Base-by-base conservation (phyloP, 257 asterid species). In the Schizonepeta tenuifolia region DNA sequence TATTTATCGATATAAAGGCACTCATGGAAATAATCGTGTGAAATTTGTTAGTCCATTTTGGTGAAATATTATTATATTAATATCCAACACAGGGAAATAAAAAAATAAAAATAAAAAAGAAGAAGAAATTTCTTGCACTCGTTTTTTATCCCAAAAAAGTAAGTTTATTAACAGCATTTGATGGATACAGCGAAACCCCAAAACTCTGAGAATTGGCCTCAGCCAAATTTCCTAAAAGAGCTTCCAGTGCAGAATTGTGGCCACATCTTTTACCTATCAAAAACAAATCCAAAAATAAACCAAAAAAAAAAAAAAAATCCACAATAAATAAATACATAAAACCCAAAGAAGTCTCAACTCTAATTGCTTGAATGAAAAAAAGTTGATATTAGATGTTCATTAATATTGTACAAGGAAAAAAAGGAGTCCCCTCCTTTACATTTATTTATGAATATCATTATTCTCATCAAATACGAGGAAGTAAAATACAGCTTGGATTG, bases 181-280 rank as follows among this genome's bases (percentile, higher is more conserved):
- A 67, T 58, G 18, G 36, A 50, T 50, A 73, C 65, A 67, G 75
- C 63, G 75, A 76, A 65, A 69, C 77, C 84, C 76, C 58, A 21
- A 46, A 31, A 74, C 70, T 77, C 70, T 77, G 75, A 67, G 79
- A 76, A 54, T 81, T 31, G 36, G 36, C 68, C 61, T 74, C 82
- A 56, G 8, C 77, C 68, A 51, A 36, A 49, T 77, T 73, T 75
- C 79, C 82, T 87, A 85, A 82, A 71, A 33, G 84, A 87, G 91
- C 91, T 77, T 87, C 93, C 91, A 88, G 79, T 86, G 89, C 85
- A 88, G 85, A 76, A 88, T 83, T 53, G 85, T 83, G 69, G 88
- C 91, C 85, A 88, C 91, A 79, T 85, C 91, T 88, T 84, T 83
- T 72, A 88, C 86, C 89, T 85, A 82, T 79, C 80, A 75, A 81